A percentile compares a stretch with the other conserved stretches of the same genome.
Conservation (phyloP, 2,329 filamentous ascomycete species). For the Paraconiothyrium sp. region DNA sequence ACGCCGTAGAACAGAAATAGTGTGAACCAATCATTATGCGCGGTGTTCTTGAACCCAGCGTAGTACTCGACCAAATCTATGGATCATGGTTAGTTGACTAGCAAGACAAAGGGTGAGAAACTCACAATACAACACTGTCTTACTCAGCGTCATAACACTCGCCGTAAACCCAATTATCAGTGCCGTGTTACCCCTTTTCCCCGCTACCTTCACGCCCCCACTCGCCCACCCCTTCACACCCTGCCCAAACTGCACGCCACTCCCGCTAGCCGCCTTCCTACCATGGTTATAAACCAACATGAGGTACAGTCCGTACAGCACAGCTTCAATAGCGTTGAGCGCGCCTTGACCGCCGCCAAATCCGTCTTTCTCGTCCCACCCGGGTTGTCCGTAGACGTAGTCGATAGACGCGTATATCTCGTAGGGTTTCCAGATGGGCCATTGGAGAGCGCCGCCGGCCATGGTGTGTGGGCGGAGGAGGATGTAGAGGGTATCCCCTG, state of each 20-base stretch:
- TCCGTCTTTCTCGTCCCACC: constrained; percentile 71
- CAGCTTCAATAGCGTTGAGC: constrained; percentile 74
- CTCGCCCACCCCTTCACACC: constrained; percentile 56
- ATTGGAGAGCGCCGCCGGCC: constrained; percentile 77
- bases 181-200: constrained; percentile 63
- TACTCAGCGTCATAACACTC: constrained; percentile 71
- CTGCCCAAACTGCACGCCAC: constrained; percentile 51
- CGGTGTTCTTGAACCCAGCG: constrained; percentile 68
- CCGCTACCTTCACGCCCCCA: constrained; percentile 61
- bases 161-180: constrained; percentile 67
- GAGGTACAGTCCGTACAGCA: constrained; percentile 71
- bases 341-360: constrained; percentile 80
- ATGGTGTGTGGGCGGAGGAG: constrained; percentile 82
- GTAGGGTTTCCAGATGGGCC: constrained; percentile 79
- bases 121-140: constrained; percentile 74
- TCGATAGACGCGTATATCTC: constrained; percentile 82
- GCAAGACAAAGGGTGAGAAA: constrained; percentile 21
- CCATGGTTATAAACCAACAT: constrained; percentile 60
- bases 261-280: constrained; percentile 40
- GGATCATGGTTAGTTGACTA: not conserved
- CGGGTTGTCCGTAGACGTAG: constrained; percentile 81
- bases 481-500: constrained; percentile 77
- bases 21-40: constrained; percentile 66
- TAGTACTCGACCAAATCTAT: constrained; percentile 69
- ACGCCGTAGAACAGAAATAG: constrained; percentile 70